Conservation (phyloP, 345 rosid genomes). For the Ceriops tagal region DNA sequence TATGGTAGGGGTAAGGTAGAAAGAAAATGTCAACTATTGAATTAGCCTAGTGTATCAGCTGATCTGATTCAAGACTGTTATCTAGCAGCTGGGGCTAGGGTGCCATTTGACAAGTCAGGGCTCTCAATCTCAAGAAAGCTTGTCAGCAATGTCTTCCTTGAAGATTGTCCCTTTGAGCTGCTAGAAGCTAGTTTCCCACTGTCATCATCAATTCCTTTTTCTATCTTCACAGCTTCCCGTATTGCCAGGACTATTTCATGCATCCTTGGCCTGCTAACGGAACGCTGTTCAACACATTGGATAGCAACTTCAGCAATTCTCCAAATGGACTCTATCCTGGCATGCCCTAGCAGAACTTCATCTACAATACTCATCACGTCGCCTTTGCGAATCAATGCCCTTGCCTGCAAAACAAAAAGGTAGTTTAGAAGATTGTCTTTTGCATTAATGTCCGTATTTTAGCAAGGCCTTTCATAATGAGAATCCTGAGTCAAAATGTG, state of each 20-base stretch:
- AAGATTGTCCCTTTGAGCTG: constrained; percentile 54
- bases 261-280: constrained; percentile 72
- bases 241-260: constrained; percentile 76
- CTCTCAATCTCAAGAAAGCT: constrained; percentile 93
- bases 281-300: constrained; percentile 77
- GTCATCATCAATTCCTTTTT: constrained; percentile 42
- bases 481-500: neutral
- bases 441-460: no score
- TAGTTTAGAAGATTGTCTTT: no score
- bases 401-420: constrained; percentile 49
- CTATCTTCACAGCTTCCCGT: constrained; percentile 83
- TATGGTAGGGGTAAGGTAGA: no score
- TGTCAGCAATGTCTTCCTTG: constrained; percentile 75
- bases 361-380: constrained; percentile 77
- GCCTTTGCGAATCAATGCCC: constrained; percentile 75
- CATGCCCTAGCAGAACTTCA: constrained; percentile 48
- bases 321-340: constrained; percentile 85
- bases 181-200: constrained; percentile 35
- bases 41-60: no score
- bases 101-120: constrained; percentile 66
- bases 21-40: no score
- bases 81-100: constrained; percentile 77
- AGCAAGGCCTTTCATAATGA: neutral
- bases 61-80: constrained; percentile 14
- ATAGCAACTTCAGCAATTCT: constrained; percentile 80